Conservation (phyloP, 352 stramenopile species). For the Phytopythium litorale region DNA sequence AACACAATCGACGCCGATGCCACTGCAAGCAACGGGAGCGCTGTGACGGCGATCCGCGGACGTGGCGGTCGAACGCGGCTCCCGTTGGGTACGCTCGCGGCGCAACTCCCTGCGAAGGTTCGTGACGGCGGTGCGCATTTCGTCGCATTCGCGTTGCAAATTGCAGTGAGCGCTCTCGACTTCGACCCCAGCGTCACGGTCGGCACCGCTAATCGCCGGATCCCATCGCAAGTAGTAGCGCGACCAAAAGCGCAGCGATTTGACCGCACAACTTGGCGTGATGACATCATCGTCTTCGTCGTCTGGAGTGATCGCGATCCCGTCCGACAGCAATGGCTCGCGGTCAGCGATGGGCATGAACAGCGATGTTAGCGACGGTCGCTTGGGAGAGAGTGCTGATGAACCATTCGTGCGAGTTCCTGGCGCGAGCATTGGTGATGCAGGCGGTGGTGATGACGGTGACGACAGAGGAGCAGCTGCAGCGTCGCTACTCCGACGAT, state of each 20-base stretch:
- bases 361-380: constrained; percentile 31
- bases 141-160: constrained; percentile 29
- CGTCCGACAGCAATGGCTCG: constrained; percentile 18
- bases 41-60: background rate
- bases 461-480: constrained; percentile 4
- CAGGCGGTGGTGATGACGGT: constrained; percentile 7
- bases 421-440: background rate
- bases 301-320: constrained; percentile 27
- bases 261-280: constrained; percentile 60
- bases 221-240: constrained; percentile 84
- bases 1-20: background rate
- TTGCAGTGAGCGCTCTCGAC: constrained; percentile 59
- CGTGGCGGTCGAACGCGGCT: background rate
- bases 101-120: constrained; percentile 23
- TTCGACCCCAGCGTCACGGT: constrained; percentile 55
- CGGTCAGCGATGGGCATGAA: constrained; percentile 28
- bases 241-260: constrained; percentile 70
- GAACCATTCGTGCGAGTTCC: background rate
- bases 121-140: constrained; percentile 19
- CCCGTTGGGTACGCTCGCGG: constrained; percentile 21
- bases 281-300: constrained; percentile 63
- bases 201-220: constrained; percentile 35
- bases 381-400: background rate
- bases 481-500: background rate
- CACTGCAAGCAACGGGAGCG: background rate